Base-by-base conservation (phyloP, 2,329 filamentous ascomycete genomes). In the Harringtonia lauricola region DNA sequence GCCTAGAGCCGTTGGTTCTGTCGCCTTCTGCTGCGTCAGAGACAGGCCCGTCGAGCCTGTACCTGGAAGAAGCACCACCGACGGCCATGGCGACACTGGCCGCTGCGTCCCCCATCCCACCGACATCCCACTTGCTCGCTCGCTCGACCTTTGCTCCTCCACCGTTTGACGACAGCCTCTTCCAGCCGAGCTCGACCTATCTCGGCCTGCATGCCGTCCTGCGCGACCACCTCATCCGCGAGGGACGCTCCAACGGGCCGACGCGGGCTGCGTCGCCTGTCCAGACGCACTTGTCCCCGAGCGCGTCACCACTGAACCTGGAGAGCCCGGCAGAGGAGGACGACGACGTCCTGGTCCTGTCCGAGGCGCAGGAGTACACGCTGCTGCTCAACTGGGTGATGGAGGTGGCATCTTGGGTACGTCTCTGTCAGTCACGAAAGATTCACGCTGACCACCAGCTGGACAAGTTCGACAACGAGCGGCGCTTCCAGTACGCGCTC, bases 391-490 rank as follows among this genome's bases (percentile, higher is more conserved):
- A 37, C 36, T 37, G 36, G 36, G n/a, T 37, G 6, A 19, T 22
- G 22, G 36, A 37, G 14, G 36, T 37, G 4, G 36, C 36, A n/a
- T 12, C 36, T 14, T 37, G 36, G 36, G 36, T 37, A 37, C 12
- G 36, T 37, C 8, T n/a, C n/a, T n/a, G n/a, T n/a, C n/a, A n/a
- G n/a, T n/a, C n/a, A n/a, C 31, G 6, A 18, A n/a, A 15, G 13
- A 34, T 34, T 6, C 31, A 34, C 15, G 31, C 31, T 34, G 31
- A 18, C 31, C 14, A 18, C 29, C 14, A 42, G 69, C 63, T 74
- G 2, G 71, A 75, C 45, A 74, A 71, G 57, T 73, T 75, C 41
- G 71, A 74, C 49, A 60, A 62, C 26, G 58, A 68, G 39, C 59
- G 64, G 2, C 64, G 70, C 24, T 74, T 74, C 48, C 65, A 66